Percentiles rank a stretch among this genome's conserved stretches.
These are phyloP conservation scores for Leucosporidium yakuticum DNA, from an alignment of 768 basidiomycete genomes.

Conservation along the genomic window DNA sequence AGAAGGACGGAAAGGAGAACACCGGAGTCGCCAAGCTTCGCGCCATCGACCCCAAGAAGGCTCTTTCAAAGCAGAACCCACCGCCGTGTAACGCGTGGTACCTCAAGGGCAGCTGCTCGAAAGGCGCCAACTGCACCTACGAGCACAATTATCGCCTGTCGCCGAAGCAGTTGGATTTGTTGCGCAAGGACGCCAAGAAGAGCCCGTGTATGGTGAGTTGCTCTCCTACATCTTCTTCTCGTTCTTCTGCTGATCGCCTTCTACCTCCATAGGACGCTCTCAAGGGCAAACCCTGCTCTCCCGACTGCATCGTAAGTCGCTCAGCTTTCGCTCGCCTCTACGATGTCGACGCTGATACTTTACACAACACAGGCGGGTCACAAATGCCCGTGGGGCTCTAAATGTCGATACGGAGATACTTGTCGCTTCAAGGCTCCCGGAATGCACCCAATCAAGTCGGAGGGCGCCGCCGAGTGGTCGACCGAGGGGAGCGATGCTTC, in stretches of 20 bases:
- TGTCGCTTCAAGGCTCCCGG: constrained; percentile 23
- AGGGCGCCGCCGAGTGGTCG: neutral
- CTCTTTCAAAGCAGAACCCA: constrained; percentile 22
- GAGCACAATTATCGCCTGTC: constrained; percentile 16
- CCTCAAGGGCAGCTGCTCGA: neutral
- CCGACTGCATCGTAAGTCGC: constrained; percentile 9
- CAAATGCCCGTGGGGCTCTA: neutral
- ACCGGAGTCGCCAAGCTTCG: neutral
- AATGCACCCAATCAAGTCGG: neutral
- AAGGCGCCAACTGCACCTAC: constrained; percentile 21
- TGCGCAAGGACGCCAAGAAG: constrained; percentile 17
- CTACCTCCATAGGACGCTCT: constrained; percentile 5
- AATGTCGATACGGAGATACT: constrained; percentile 9
- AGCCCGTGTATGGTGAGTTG: constrained; percentile 16
- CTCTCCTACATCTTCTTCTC: neutral
- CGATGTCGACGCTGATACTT: neutral
- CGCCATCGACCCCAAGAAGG: constrained; percentile 26
- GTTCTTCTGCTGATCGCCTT: no score
- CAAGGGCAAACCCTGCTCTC: constrained; percentile 8
- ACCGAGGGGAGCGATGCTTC: no score
- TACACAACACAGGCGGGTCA: neutral
- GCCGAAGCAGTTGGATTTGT: constrained; percentile 9
- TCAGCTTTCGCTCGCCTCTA: neutral
- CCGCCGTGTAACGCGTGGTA: constrained; percentile 27
- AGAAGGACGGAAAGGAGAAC: neutral